Base-by-base conservation (phyloP, 768 basidiomycete species). In the Jaapia argillacea region DNA sequence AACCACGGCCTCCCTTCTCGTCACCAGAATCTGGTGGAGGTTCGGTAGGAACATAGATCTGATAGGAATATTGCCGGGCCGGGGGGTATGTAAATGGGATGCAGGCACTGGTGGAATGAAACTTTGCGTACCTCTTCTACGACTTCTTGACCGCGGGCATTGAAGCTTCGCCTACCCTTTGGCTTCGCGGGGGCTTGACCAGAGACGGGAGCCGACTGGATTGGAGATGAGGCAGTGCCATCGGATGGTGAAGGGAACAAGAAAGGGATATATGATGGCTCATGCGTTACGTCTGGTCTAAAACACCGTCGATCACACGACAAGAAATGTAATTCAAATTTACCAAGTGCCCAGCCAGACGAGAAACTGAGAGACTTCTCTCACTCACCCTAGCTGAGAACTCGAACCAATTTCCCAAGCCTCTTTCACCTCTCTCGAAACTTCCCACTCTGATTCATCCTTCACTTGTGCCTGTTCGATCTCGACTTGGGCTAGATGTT, bases 401-500 rank as follows among this genome's bases (percentile, higher is more conserved):
- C 24, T 13, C 26, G 47, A 33, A 5, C n/a, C 49, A 3, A 51
- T 52, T 3, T 54, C 62, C 80, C 80, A 82, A 1, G 75, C 70
- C 33, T 77, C 69, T 48, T 66, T 65, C 12, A 75, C 59, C 33
- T 72, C 71, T 44, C 67, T 58, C 13, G 74, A 59, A 6, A 84
- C 66, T 51, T 78, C 72, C 81, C 81, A 84, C 54, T 79, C 66
- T 0, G 70, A 77, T 41, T 80, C 78, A 54, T 83, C 79, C 52
- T 72, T 68, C 22, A 79, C 66, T 51, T 68, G 68, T 2, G 77
- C 74, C 40, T 70, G 68, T 37, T 76, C 72, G 1, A 66, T 58
- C 49, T 75, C 69, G 13, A 71, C 69, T 45, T 67, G 66, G 21
- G 71, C 65, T 13, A 72, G 54, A 12, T 72, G 66, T 47, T 78